Evolutionary conservation across 257 asterid species (phyloP), one percentile per base, ranked within the genome.

Genomic region (Mentha longifolia): DNA sequence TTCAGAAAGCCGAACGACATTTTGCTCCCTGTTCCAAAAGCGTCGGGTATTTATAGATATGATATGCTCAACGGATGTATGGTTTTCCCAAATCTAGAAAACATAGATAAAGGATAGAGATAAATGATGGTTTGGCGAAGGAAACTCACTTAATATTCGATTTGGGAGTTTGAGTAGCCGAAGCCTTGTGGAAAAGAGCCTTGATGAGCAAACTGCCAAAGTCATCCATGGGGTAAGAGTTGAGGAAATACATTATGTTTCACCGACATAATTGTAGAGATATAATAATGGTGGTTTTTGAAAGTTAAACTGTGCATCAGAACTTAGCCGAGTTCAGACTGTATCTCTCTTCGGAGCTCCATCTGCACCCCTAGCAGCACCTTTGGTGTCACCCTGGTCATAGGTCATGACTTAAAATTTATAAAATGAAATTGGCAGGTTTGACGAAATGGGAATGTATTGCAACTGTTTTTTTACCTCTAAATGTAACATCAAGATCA

Each of bases 191-290:
- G 47, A 56, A 76, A 87, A 66, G 87, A 70, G 61, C 82, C 87
- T 76, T 83, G 89, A 64, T 82, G 88, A 74, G 79, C 83, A 76
- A 79, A 85, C 94, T 87, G 83, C 79, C n/a, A 81, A 50, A 68
- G 37, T 14, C 30, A 65, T 28, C 19, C 70, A 39, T 20, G 31
- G 31, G 31, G 25, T 22, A 22, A 22, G 25, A 22, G 25, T 22
- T 22, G 25, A 22, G 59, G 65, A 54, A 35, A 42, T n/a, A 42
- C 20, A 51, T 19, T 46, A 66, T 45, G n/a, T 76, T 73, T 37
- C 16, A 51, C 46, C 54, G 56, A 77, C 49, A 54, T 61, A 41
- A 55, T 46, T 17, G 50, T 12, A 51, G 59, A 64, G 37, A 46
- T 25, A 25, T n/a, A 8, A 62, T 70, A 14, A 39, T 47, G 49